phyloP scores from a whole-genome alignment of 2,329 filamentous ascomycete genomes.

The Ophiostoma tasmaniense region DNA sequence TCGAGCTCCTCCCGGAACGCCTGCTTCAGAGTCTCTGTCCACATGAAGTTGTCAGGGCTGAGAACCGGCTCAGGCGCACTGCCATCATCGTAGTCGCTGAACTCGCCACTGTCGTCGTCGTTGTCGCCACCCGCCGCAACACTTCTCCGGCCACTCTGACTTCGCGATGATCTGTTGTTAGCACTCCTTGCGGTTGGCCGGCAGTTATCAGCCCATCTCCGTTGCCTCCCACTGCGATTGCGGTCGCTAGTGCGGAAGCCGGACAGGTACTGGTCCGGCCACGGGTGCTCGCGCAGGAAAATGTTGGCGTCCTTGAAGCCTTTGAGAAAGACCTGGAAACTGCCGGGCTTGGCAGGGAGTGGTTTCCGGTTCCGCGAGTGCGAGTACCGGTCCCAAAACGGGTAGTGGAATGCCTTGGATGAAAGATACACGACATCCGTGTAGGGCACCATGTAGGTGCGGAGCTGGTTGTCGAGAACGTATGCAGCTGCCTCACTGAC shows the following conservation, averaged over 20 bases:
- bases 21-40: slow-evolving; percentile 83
- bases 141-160: not conserved
- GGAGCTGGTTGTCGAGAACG: slow-evolving; percentile 81
- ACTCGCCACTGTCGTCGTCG: not conserved
- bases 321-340: slow-evolving; percentile 95
- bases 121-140: not conserved
- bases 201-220: slow-evolving; percentile 74
- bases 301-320: slow-evolving; percentile 96
- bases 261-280: slow-evolving; percentile 79
- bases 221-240: slow-evolving; percentile 43
- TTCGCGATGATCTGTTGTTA: not conserved
- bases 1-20: slow-evolving; percentile 92
- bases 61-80: slow-evolving; percentile 23
- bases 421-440: slow-evolving; percentile 91
- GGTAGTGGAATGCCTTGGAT: slow-evolving; percentile 96
- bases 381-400: slow-evolving; percentile 88
- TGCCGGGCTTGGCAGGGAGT: slow-evolving; percentile 82
- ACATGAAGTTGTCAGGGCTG: slow-evolving; percentile 57
- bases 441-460: slow-evolving; percentile 88
- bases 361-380: slow-evolving; percentile 81
- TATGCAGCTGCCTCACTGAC: slow-evolving; percentile 97
- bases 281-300: slow-evolving; percentile 89
- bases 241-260: slow-evolving; percentile 62
- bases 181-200: slow-evolving; percentile 47
- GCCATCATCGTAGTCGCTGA: slow-evolving; percentile 21